Evolutionary conservation across 2,329 filamentous ascomycete species (phyloP).

Genomic region (Aspergillus aculeatus): DNA sequence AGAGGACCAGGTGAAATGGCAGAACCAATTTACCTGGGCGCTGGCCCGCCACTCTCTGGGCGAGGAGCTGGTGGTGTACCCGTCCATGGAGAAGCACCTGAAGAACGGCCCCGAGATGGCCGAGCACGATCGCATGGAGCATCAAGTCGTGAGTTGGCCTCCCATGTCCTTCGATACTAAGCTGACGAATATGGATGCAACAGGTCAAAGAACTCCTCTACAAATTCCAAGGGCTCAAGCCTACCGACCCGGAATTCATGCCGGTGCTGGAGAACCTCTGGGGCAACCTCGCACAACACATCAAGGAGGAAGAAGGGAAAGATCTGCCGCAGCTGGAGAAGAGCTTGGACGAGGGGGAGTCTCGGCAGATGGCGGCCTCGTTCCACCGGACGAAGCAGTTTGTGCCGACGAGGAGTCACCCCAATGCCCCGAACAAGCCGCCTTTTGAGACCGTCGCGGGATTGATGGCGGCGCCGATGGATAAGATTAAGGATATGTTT

Average conservation of each 20-base stretch:
- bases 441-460: slow-evolving; percentile 57
- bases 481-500: slow-evolving; percentile 54
- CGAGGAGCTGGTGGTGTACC: slow-evolving; percentile 54
- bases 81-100: slow-evolving; percentile 51
- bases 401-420: slow-evolving; percentile 53
- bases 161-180: not conserved
- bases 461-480: slow-evolving; percentile 56
- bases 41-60: slow-evolving; percentile 50
- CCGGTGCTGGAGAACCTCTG: slow-evolving; percentile 44
- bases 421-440: slow-evolving; percentile 49
- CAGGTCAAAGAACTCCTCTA: slow-evolving; percentile 53
- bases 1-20: slow-evolving; percentile 44
- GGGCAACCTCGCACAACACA: slow-evolving; percentile 45
- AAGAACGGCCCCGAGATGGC: slow-evolving; percentile 45
- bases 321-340: slow-evolving; percentile 51
- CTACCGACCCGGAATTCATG: slow-evolving; percentile 40
- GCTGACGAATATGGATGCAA: not conserved
- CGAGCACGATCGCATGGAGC: slow-evolving; percentile 47
- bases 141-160: slow-evolving; percentile 29
- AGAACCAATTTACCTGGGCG: slow-evolving; percentile 54
- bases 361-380: slow-evolving; percentile 38
- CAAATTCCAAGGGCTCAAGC: slow-evolving; percentile 47
- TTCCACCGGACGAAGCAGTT: slow-evolving; percentile 55
- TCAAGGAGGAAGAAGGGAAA: slow-evolving; percentile 50
- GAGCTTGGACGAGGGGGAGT: slow-evolving; percentile 33